Evolutionary conservation across 176 grass and related monocot species (phyloP), one percentile per base, ranked within the genome.

Genomic region (Paspalum vaginatum): DNA sequence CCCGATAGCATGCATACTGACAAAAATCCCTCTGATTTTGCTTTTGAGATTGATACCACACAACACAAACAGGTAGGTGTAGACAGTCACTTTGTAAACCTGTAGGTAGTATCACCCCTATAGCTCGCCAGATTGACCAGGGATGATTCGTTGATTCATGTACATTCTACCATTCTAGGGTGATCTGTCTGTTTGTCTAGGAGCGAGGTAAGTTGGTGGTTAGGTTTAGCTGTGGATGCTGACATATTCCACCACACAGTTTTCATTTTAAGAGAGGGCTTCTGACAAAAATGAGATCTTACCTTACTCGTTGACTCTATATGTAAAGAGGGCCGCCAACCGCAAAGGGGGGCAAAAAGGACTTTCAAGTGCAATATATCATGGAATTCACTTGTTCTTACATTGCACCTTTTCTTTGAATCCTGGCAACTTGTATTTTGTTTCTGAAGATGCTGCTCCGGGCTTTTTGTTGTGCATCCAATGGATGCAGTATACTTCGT

Each of bases 61-160:
- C 75, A 21, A 52, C 61, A 65, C 75, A 21, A 37, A 51, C 65
- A 65, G 46, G 76, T 66, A 41, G 61, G 76, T 24, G 5, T 55
- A 75, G 64, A 15, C 44, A 75, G 55, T 15, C 47, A 69, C 70
- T 79, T 85, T 80, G 12, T 81, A 75, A 70, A 62, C 27, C 21
- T 83, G 89, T 95, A 89, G 78, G 84, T 59, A 60, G 61, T 92
- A 61, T 79, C 78, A 75, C 42, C 37, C 42, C 37, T 50, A 78
- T 42, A 24, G 21, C 21, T 80, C 79, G 71, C 24, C 84, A 62
- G 58, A 59, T 66, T 69, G 10, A 50, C 13, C 8, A 5, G 60
- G 37, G 79, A 75, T 81, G 79, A 75, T 81, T 89, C 43, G 68
- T 72, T 81, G 5, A 43, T 70, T 78, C 48, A 26, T 72, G n/a